phyloP scores from a whole-genome alignment of 306 rosid genomes.

The Cercis canadensis region DNA sequence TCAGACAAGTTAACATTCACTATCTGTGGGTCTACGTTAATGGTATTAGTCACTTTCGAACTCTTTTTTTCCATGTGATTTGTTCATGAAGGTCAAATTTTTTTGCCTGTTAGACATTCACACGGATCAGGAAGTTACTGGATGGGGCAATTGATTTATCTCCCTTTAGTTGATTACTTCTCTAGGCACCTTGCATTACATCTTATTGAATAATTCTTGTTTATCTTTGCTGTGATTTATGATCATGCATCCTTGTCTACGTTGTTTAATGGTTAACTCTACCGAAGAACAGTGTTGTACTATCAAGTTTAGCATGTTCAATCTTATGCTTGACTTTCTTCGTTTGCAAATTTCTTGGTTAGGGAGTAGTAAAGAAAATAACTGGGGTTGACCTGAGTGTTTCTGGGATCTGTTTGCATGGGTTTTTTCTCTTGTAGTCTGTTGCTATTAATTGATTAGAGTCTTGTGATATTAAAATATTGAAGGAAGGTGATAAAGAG shows the following conservation, averaged over 20 bases:
- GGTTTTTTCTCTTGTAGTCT: conserved; percentile 20
- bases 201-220: neutral
- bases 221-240: neutral
- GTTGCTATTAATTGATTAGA: neutral
- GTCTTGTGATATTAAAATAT: conserved; percentile 5
- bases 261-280: conserved; percentile 2
- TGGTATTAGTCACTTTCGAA: conserved; percentile 30
- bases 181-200: conserved; percentile 1
- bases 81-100: conserved; percentile 22
- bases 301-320: neutral
- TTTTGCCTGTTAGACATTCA: neutral
- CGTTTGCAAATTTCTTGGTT: neutral
- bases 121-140: neutral
- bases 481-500: neutral
- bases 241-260: neutral
- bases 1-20: conserved; percentile 21
- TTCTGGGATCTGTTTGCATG: neutral
- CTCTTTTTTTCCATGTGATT: conserved; percentile 36
- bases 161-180: too few species aligned
- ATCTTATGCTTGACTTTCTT: conserved; percentile 1
- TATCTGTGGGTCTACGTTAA: conserved; percentile 32
- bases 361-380: neutral
- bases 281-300: neutral
- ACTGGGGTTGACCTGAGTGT: neutral
- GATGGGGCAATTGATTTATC: conserved; percentile 5